phyloP scores from a whole-genome alignment of 345 rosid species.

The Barbarea vulgaris region DNA sequence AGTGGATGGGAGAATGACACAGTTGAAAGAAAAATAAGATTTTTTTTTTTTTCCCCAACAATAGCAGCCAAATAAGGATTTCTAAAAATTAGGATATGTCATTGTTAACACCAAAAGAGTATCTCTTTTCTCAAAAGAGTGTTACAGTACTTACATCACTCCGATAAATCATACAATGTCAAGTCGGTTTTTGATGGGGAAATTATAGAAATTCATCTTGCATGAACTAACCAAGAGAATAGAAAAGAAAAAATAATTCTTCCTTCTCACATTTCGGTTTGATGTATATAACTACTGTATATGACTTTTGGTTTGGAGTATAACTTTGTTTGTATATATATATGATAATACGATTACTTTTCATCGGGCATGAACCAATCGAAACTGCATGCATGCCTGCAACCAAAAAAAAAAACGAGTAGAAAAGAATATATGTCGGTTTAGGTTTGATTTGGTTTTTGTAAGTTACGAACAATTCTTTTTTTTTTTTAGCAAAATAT shows the following conservation, averaged over 20 bases:
- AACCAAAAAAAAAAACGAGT: not conserved
- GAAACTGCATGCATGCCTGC: not conserved
- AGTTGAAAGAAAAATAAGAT: not conserved
- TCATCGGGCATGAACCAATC: not conserved
- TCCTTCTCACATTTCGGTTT: conserved; percentile 3
- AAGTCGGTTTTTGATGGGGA: conserved; percentile 3
- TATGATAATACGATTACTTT: not conserved
- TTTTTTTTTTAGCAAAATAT: not conserved
- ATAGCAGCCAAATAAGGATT: conserved; percentile 10
- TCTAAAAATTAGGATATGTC: conserved; percentile 18
- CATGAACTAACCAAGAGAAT: conserved; percentile 24
- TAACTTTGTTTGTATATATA: not conserved
- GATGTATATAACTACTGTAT: too few species aligned
- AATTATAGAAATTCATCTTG: not conserved
- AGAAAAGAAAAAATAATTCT: not conserved
- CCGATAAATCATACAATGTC: not conserved
- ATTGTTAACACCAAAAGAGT: conserved; percentile 14
- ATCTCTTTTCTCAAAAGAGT: conserved; percentile 17
- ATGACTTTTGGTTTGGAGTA: not conserved
- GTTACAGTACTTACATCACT: not conserved
- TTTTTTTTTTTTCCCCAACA: too few species aligned
- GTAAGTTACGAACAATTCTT: not conserved
- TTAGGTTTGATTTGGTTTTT: not conserved
- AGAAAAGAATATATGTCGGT: not conserved
- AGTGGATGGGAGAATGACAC: not conserved